phyloP scores from a whole-genome alignment of 2,329 filamentous ascomycete genomes.

The Beauveria sp. region DNA sequence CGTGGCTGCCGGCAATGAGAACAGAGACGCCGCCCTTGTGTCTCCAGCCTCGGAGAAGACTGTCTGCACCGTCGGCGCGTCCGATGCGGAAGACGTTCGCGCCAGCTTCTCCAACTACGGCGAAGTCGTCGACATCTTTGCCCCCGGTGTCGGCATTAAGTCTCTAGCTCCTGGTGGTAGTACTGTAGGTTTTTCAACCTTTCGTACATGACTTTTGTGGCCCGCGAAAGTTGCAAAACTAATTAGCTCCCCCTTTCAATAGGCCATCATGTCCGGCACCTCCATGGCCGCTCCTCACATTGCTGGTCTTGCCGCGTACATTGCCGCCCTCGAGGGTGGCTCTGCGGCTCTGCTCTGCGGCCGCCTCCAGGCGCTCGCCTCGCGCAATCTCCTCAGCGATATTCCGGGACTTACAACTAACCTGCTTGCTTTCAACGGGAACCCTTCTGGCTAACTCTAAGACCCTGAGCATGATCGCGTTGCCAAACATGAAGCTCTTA shows the following conservation, averaged over 20 bases:
- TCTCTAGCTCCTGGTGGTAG: constrained; percentile 36
- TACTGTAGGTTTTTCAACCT: constrained; percentile 18
- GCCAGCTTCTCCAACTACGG: constrained; percentile 45
- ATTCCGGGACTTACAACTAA: constrained; percentile 40
- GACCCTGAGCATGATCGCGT: too few species aligned
- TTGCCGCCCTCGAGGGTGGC: constrained; percentile 35
- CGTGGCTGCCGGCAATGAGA: constrained; percentile 48
- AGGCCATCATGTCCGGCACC: constrained; percentile 32
- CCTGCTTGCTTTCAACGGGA: constrained; percentile 48
- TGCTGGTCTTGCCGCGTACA: constrained; percentile 33
- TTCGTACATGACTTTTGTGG: too few species aligned
- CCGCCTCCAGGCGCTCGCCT: constrained; percentile 36
- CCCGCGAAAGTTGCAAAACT: too few species aligned
- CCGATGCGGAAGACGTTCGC: constrained; percentile 24
- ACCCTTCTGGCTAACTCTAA: constrained; percentile 2
- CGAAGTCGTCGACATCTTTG: constrained; percentile 38
- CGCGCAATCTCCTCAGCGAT: constrained; percentile 32
- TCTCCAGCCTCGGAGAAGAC: constrained; percentile 37
- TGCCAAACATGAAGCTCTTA: too few species aligned
- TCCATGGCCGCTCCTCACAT: constrained; percentile 35
- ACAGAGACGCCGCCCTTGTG: constrained; percentile 29
- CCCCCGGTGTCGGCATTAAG: constrained; percentile 37
- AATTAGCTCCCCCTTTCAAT: not conserved
- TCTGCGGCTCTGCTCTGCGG: constrained; percentile 35
- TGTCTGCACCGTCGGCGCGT: constrained; percentile 45